Base-by-base conservation (phyloP, 106 monocot species). In the Allium sativum region DNA sequence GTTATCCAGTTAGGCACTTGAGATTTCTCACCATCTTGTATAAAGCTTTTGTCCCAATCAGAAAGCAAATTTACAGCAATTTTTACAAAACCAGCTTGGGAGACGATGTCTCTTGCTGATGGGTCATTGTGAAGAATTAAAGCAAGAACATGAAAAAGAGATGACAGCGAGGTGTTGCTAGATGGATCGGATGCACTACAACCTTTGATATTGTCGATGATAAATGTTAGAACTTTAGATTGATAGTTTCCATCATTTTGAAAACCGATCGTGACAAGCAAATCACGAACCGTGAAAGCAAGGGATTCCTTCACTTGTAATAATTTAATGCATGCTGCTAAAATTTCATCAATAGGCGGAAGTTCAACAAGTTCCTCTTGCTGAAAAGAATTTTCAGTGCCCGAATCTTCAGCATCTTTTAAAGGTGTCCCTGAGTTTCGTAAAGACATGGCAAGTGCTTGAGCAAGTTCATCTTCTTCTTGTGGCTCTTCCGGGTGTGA, bases 381-480 rank as follows among this genome's bases (percentile, higher is more conserved):
- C 18, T 74, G 64, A 17, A 79, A 72, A 62, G 40, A 31, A 65
- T 65, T 62, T 62, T 40, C 61, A 17, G 70, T 18, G 65, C 56
- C 65, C 55, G 58, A 60, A 65, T 45, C 63, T 55, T 69, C 73
- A 71, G 64, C 84, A 54, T 88, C 85, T 64, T 77, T 84, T 79
- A 79, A 46, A 46, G 18, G 45, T 62, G 45, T 43, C 19, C 48
- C 47, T 50, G 84, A 76, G 62, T 82, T 91, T 48, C 92, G 92
- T 53, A 99, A 58, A 45, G 98, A 99, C 82, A 99, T 83, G 50
- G 88, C 92, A 65, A 99, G 88, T 69, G 98, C 98, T 59, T 78
- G 88, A 58, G 98, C 98, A 82, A 99, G 98, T 61, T 99, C 98
- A 77, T 77, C 91, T 80, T 99, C 98, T 74, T 98, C 98, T 81